Conservation (phyloP, 257 asterid species). For the Anisodus acutangulus region DNA sequence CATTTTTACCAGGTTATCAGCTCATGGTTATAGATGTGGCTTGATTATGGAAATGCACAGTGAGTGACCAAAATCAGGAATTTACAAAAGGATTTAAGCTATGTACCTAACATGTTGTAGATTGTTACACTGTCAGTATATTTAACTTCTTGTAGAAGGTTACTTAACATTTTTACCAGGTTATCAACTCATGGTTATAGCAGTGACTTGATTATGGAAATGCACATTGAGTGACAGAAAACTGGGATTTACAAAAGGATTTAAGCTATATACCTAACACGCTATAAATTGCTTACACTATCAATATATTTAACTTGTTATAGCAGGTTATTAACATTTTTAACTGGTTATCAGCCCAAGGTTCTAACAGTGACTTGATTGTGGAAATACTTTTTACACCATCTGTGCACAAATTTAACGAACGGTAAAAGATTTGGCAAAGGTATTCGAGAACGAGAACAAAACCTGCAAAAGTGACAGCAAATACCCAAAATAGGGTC, state of each 20-base stretch:
- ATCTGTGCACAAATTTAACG: neutral
- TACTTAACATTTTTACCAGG: neutral
- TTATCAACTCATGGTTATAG: neutral
- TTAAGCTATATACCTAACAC: neutral
- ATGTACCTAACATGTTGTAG: neutral
- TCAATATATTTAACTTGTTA: neutral
- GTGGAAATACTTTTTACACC: neutral
- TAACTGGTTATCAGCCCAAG: neutral
- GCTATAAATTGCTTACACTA: neutral
- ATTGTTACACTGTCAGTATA: neutral
- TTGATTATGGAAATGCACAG: neutral
- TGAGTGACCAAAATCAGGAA: neutral
- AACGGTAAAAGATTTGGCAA: neutral
- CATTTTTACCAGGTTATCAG: neutral
- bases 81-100: neutral
- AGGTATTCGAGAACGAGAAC: neutral
- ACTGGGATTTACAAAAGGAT: neutral
- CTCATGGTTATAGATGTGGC: neutral
- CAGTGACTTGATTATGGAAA: neutral
- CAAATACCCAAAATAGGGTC: slow-evolving; percentile 75
- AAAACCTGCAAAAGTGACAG: slow-evolving; percentile 93
- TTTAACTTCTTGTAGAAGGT: neutral
- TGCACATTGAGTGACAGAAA: neutral
- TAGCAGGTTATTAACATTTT: neutral
- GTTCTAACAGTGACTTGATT: neutral